A percentile compares a stretch with the other conserved stretches of the same genome.
These are phyloP conservation scores for Hanseniaspora thailandica DNA, from an alignment of 805 yeast species.

Conservation along the genomic window DNA sequence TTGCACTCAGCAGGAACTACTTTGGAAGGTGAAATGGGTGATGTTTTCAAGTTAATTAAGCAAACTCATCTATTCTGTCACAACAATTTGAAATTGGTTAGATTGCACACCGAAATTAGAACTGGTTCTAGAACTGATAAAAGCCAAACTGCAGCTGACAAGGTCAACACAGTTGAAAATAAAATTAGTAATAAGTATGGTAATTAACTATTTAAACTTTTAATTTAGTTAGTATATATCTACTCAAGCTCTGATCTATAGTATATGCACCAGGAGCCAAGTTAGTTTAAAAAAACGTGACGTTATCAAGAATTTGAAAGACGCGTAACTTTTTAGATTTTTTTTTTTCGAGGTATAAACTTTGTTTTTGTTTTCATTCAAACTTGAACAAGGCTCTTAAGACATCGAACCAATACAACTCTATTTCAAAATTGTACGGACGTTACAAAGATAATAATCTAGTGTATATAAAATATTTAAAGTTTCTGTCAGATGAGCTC, in stretches of 20 bases:
- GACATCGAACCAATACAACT: too few relatives aligned
- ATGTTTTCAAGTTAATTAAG: slow-evolving; percentile 70
- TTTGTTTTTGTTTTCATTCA: not conserved
- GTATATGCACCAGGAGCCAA: not conserved
- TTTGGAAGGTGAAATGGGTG: slow-evolving; percentile 84
- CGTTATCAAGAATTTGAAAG: not conserved
- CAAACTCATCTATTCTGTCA: slow-evolving; percentile 64
- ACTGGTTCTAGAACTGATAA: slow-evolving; percentile 79
- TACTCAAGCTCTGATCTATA: not conserved
- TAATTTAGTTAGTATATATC: too few relatives aligned
- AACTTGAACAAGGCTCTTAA: too few relatives aligned
- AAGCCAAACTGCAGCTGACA: slow-evolving; percentile 58
- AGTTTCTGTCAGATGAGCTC: too few relatives aligned
- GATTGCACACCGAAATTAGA: slow-evolving; percentile 78
- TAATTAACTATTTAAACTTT: slow-evolving; percentile 8
- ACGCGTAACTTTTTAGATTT: not conserved
- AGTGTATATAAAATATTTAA: not conserved
- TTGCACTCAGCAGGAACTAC: slow-evolving; percentile 91
- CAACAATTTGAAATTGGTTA: slow-evolving; percentile 47
- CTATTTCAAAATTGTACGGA: too few relatives aligned
- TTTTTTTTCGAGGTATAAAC: not conserved
- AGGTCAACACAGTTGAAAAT: slow-evolving; percentile 50
- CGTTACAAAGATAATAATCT: not conserved
- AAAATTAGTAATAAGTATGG: slow-evolving; percentile 30
- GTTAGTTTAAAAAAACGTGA: not conserved